These are phyloP conservation scores for Phytophthora pisi DNA, from an alignment of 352 stramenopile genomes.

Conservation along the genomic window DNA sequence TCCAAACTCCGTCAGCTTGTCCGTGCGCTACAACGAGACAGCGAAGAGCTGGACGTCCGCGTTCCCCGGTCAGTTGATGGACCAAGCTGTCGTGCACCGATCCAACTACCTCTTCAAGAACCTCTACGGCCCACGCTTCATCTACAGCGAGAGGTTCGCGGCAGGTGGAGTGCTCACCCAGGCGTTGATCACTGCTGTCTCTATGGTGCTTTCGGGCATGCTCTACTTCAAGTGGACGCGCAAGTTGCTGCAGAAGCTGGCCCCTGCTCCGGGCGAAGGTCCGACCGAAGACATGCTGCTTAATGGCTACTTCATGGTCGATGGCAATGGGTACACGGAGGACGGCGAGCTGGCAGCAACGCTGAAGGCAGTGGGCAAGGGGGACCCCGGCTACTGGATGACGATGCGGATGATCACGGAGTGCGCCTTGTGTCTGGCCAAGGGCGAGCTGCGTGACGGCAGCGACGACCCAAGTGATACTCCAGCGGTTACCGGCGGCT, in stretches of 20 bases:
- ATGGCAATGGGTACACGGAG: constrained; percentile 45
- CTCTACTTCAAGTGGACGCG: constrained; percentile 55
- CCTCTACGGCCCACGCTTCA: constrained; percentile 51
- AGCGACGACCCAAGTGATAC: constrained; percentile 18
- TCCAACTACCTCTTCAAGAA: constrained; percentile 63
- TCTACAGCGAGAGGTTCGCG: constrained; percentile 56
- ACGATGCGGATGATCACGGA: constrained; percentile 51
- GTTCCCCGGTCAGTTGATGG: constrained; percentile 80
- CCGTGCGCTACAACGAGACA: constrained; percentile 47
- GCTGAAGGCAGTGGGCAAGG: constrained; percentile 19
- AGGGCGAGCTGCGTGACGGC: constrained; percentile 27
- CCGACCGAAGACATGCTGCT: constrained; percentile 67
- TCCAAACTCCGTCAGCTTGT: constrained; percentile 27
- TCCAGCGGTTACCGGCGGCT: constrained; percentile 34
- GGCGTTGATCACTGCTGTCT: constrained; percentile 32
- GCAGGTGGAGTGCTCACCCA: constrained; percentile 37
- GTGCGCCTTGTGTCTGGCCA: constrained; percentile 45
- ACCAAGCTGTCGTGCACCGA: constrained; percentile 72
- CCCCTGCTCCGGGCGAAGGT: constrained; percentile 70
- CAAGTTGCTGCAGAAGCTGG: constrained; percentile 56
- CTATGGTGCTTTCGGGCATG: constrained; percentile 36
- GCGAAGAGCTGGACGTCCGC: constrained; percentile 49
- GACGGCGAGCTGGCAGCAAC: constrained; percentile 33
- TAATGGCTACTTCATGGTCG: constrained; percentile 65
- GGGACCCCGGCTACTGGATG: constrained; percentile 49